phyloP scores from a whole-genome alignment of 768 basidiomycete species.

The Calocera viscosa region DNA sequence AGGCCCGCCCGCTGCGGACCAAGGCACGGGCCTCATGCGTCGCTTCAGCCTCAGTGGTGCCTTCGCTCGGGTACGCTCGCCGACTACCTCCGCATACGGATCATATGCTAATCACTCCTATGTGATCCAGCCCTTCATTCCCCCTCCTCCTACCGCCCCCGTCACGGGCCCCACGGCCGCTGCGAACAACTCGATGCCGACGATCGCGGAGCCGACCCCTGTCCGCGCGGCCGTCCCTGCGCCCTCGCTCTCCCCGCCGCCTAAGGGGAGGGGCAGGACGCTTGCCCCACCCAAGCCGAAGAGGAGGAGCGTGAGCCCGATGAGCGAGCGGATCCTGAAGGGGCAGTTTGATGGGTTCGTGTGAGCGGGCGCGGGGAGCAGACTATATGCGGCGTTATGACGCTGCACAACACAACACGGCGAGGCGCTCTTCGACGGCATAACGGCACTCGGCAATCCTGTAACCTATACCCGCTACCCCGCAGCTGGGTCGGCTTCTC shows the following conservation, averaged over 20 bases:
- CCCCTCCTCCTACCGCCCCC: conserved; percentile 10
- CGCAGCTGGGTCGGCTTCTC: too few species aligned
- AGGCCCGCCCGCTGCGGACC: conserved; percentile 35
- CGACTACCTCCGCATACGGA: background rate
- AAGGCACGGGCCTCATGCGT: conserved; percentile 58
- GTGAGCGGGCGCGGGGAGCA: conserved; percentile 26
- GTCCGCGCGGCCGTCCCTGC: conserved; percentile 22
- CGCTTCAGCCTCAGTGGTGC: conserved; percentile 51
- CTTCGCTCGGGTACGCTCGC: conserved; percentile 42
- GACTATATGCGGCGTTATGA: conserved; percentile 19
- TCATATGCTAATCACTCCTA: conserved; percentile 15
- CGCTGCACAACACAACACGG: too few species aligned
- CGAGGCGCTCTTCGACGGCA: too few species aligned
- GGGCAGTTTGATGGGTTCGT: conserved; percentile 88
- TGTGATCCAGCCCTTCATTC: conserved; percentile 9
- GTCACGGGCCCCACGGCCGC: background rate
- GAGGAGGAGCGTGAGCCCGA: background rate
- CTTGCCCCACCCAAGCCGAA: conserved; percentile 63
- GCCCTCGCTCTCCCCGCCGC: conserved; percentile 38
- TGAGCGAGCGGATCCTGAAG: conserved; percentile 79
- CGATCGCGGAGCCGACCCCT: conserved; percentile 11
- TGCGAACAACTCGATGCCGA: conserved; percentile 14
- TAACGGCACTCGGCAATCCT: too few species aligned
- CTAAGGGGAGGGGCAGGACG: conserved; percentile 39
- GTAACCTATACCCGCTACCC: too few species aligned